Base-by-base conservation (phyloP, 805 yeast species). In the Komagataella mondaviorum region DNA sequence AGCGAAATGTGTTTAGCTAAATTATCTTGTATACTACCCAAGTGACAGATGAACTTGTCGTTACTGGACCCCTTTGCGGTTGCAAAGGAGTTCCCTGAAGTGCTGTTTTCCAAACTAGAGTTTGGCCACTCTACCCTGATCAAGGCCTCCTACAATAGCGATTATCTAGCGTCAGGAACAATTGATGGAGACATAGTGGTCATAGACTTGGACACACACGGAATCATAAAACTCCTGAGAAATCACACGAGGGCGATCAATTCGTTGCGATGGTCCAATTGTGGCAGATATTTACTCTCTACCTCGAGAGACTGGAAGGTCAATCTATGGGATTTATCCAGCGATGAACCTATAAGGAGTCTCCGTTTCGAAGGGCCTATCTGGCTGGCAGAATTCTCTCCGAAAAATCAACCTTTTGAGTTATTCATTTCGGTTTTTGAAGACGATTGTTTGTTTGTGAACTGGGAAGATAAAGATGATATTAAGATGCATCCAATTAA, bases 21-120 rank as follows among this genome's bases (percentile, higher is more conserved):
- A 4, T 20, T 20, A 20, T 20, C 20, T 20, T 20, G 20, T 20
- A 20, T 20, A 20, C 4, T 20, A 10, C 39, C 5, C 39, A 30
- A 30, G 39, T 30, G 4, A 8, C 39, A 30, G 14, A 87, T 87
- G 93, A 90, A 90, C 64, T 70, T 89, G 39, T 73, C 93, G 7
- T 72, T 91, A 22, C 78, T 87, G 56, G 98, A 90, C 65, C 97
- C 97, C 3, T 88, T 88, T 64, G 80, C 91, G 1, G 89, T 91
- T 20, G 83, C 95, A 18, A 88, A 88, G 60, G 98, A 90, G 61
- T 90, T 78, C 59, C 98, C 98, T 0, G 96, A 90, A 54, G 76
- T 83, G 1, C 75, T 88, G n/a, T 76, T 85, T 1, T 81, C 81
- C 54, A 81, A 90, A 0, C 67, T 88, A 10, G 77, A 77, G 10